Evolutionary conservation across 2,329 filamentous ascomycete species (phyloP), one percentile per base, ranked within the genome.

Genomic region (Arthrobotrys iridis): DNA sequence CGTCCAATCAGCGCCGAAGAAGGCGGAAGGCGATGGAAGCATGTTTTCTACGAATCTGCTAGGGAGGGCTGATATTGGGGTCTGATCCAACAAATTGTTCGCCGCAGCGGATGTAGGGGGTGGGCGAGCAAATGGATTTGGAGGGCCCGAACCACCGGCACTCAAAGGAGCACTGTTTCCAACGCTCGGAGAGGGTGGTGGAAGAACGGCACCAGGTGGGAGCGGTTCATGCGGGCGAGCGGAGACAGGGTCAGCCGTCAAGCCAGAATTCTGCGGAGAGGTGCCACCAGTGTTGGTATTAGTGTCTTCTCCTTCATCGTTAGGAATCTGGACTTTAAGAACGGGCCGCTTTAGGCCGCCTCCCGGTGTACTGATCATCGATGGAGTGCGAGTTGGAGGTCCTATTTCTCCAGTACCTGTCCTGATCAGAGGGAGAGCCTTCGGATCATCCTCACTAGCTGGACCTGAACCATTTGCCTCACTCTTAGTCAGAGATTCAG

Each of bases 61-160:
- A 0, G 95, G 95, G 8, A 99, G 85, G 2, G 94, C 93, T 1
- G 93, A 97, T n/a, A 96, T 93, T 0, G 95, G 95, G 0, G 95
- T 95, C 80, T 95, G 89, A 48, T 72, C 83, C 79, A 78, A 80
- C 43, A 84, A 83, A 79, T 86, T 88, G 67, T 88, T 86, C 26
- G 93, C 92, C n/a, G n/a, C 50, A 28, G 72, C 72, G n/a, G 72
- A 76, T 0, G 72, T 76, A 3, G 91, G 93, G 24, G 90, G 87
- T 0, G 94, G 95, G 43, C 94, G 87, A 5, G 95, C 95, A 82
- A 98, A 99, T 0, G 95, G 95, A 81, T 99, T 99, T 1, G 93
- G 93, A 11, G 95, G 95, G 0, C 95, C 95, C 37, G 90, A 91
- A 6, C 95, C 94, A 41, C 95, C 95, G 0, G 95, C 95, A 52